These are phyloP conservation scores for Metschnikowia cerradonensis DNA, from an alignment of 805 yeast species.

Conservation along the genomic window DNA sequence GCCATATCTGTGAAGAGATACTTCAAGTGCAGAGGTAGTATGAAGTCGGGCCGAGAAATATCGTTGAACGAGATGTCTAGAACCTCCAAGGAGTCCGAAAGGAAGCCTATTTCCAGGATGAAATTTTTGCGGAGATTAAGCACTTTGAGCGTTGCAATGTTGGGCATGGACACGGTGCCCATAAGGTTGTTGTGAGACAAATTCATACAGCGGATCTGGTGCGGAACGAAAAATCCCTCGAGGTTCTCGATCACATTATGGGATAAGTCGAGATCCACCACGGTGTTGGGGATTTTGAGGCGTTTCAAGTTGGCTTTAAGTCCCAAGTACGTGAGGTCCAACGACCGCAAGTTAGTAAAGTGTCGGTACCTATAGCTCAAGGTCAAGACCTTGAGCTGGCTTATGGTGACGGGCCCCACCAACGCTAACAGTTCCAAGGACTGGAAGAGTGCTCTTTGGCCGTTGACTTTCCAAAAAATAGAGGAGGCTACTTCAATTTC, in stretches of 20 bases:
- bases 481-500: conserved; percentile 1
- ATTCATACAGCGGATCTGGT: conserved; percentile 2
- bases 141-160: conserved; percentile 1
- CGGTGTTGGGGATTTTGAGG: conserved; percentile 3
- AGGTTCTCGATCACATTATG: conserved; percentile 2
- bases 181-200: conserved; percentile 5
- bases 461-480: background rate
- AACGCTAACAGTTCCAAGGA: conserved; percentile 6
- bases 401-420: conserved; percentile 1
- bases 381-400: background rate
- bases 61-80: conserved; percentile 10
- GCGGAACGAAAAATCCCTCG: conserved; percentile 1
- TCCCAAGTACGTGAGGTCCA: conserved; percentile 4
- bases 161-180: conserved; percentile 3
- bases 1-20: conserved; percentile 5
- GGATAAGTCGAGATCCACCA: conserved; percentile 3
- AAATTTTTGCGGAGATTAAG: conserved; percentile 6
- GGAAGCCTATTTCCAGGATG: background rate
- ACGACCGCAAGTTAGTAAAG: background rate
- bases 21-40: background rate
- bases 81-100: conserved; percentile 4
- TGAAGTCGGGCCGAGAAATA: background rate
- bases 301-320: background rate
- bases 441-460: background rate
- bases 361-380: conserved; percentile 1